Conservation (phyloP, 2,329 filamentous ascomycete genomes). For the Periconia sp. region DNA sequence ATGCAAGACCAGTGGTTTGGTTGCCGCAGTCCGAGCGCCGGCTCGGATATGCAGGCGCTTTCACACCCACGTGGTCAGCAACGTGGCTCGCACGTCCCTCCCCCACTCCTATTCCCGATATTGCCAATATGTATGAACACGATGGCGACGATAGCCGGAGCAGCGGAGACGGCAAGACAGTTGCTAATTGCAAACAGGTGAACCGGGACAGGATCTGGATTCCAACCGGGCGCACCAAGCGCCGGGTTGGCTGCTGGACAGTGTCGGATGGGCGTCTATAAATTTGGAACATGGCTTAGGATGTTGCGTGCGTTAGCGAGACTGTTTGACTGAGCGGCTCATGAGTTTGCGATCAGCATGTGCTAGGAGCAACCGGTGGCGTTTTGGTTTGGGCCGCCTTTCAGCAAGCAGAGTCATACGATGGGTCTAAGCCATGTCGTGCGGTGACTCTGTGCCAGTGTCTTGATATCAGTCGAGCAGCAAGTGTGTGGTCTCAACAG, state of each 20-base stretch:
- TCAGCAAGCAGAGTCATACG: no score
- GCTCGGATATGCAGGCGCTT: constrained; percentile 11
- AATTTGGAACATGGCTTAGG: constrained; percentile 1
- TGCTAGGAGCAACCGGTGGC: no score
- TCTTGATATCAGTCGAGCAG: no score
- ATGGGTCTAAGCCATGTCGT: no score
- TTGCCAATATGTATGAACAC: constrained; percentile 4
- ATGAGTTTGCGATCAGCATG: no score
- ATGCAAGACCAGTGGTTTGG: no score
- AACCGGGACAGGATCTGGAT: background rate
- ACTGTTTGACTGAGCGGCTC: no score
- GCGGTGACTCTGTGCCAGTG: no score
- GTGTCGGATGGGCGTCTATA: background rate
- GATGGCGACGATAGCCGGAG: constrained; percentile 7
- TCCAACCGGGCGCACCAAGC: no score
- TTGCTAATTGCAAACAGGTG: background rate
- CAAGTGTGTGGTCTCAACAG: no score
- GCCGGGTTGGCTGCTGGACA: background rate
- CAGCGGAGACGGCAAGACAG: background rate
- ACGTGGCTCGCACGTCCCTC: constrained; percentile 13
- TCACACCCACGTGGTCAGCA: constrained; percentile 22
- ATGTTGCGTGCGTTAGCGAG: background rate
- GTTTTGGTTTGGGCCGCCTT: no score
- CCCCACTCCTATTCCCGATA: constrained; percentile 3
- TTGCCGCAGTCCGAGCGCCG: constrained; percentile 11